phyloP scores from a whole-genome alignment of 2,329 filamentous ascomycete genomes.

The Ustilaginoidea virens region DNA sequence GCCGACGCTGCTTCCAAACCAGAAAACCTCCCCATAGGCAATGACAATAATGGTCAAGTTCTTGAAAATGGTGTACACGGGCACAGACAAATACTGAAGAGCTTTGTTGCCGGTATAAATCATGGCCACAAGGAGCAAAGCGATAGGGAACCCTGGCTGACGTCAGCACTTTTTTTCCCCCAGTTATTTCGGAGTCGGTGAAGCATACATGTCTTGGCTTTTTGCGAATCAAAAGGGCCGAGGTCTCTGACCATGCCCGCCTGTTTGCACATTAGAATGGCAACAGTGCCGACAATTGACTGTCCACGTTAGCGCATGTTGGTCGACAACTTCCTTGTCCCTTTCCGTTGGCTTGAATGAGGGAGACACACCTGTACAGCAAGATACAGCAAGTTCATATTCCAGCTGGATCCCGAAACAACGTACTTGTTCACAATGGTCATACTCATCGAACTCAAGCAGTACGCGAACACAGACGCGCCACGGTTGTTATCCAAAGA shows the following conservation, averaged over 20 bases:
- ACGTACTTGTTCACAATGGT: conserved; percentile 99
- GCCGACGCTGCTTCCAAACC: conserved; percentile 93
- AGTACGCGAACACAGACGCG: conserved; percentile 78
- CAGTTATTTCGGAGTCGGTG: too few species aligned
- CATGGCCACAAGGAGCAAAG: conserved; percentile 91
- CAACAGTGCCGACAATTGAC: conserved; percentile 77
- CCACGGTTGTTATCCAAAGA: conserved; percentile 56
- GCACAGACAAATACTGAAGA: conserved; percentile 89
- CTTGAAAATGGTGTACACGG: conserved; percentile 99
- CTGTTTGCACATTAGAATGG: conserved; percentile 73
- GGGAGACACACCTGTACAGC: conserved; percentile 66
- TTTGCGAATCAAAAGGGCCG: conserved; percentile 69
- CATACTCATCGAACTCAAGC: conserved; percentile 94
- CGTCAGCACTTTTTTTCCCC: conserved; percentile 1
- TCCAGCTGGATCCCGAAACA: conserved; percentile 78
- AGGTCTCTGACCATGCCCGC: conserved; percentile 68
- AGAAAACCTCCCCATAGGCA: conserved; percentile 93
- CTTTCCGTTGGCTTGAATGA: neutral
- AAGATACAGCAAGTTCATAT: conserved; percentile 91
- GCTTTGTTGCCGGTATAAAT: conserved; percentile 97
- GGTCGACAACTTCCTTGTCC: too few species aligned
- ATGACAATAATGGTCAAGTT: conserved; percentile 98
- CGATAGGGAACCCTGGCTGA: conserved; percentile 77
- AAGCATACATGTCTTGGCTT: conserved; percentile 92
- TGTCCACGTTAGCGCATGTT: conserved; percentile 21